phyloP scores from a whole-genome alignment of 495 filamentous ascomycete species.

The Aspergillus incahuasiensis region DNA sequence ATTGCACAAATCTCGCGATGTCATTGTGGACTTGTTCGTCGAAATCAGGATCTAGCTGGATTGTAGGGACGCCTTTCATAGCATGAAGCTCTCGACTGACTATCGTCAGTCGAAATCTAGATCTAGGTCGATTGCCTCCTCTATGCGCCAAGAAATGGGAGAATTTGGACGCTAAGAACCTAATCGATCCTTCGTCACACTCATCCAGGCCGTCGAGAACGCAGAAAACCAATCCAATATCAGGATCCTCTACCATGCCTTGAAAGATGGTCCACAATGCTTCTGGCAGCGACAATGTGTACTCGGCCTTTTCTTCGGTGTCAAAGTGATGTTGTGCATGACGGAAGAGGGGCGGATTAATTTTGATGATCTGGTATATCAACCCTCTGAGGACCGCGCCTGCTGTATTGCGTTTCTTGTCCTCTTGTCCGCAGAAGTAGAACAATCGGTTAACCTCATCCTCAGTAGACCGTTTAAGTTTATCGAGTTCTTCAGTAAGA shows the following conservation, averaged over 20 bases:
- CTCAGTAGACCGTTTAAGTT: constrained; percentile 2
- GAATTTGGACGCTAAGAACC: constrained; percentile 16
- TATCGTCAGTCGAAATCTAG: not conserved
- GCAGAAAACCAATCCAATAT: constrained; percentile 27
- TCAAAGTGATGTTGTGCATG: not conserved
- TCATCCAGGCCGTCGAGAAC: constrained; percentile 46
- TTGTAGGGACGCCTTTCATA: not conserved
- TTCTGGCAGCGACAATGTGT: not conserved
- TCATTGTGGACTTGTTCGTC: not conserved
- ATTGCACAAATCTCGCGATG: not conserved
- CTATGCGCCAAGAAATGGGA: constrained; percentile 18
- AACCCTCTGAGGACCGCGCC: constrained; percentile 39
- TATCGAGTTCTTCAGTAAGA: constrained; percentile 38
- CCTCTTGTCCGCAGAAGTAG: constrained; percentile 42
- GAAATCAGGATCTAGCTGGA: not conserved
- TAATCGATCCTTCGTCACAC: constrained; percentile 38
- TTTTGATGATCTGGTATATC: constrained; percentile 26
- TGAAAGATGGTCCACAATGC: not conserved
- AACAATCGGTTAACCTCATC: constrained; percentile 25
- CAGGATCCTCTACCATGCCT: not conserved
- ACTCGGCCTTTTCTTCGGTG: too few relatives aligned
- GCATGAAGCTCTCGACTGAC: not conserved
- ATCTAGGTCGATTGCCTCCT: not conserved
- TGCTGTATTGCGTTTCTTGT: constrained; percentile 44
- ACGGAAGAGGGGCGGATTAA: not conserved